Base-by-base conservation (phyloP, 257 asterid species). In the Gentiana straminea region DNA sequence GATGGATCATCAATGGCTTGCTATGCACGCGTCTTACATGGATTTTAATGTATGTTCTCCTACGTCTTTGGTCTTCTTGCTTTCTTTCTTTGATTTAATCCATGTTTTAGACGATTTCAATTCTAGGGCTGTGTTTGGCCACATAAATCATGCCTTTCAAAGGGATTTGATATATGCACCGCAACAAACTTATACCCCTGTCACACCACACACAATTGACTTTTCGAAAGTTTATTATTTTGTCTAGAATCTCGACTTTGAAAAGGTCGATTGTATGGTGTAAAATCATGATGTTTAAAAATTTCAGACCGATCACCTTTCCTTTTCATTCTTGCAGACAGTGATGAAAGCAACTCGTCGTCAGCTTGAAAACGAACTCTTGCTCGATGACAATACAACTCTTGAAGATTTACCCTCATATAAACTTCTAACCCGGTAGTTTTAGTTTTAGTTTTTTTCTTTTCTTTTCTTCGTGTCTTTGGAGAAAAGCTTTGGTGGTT, bases 331-430 rank as follows among this genome's bases (percentile, higher is more conserved):
- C 9, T 53, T 60, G 64, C 81, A 92, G 99, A 67, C 84, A 49
- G 97, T 88, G 77, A 92, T 92, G 97, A 92, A 92, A 78, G 91
- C 99, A 64, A 88, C 99, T 35, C 94, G 97, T 11, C 94, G 89
- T 51, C 91, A 81, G 79, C 79, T 88, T 68, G 99, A 92, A 86
- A 89, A 66, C 49, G 99, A 88, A 79, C 89, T 92, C 66, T 81
- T 92, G 70, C 93, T 70, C 68, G 99, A 81, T 64, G 89, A 85
- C 62, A 49, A 85, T 56, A 72, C 73, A 49, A 77, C 78, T 66
- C 94, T 92, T 60, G 94, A 88, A 76, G 94, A 88, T 64, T 69
- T 92, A 67, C 95, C 97, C 56, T 92, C 95, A 1, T 92, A 80
- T 73, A 63, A 74, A 65, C 94, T 81, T 68, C 99, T 92, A 62